Evolutionary conservation across 306 rosid species (phyloP).

Genomic region (Vigna radiata): DNA sequence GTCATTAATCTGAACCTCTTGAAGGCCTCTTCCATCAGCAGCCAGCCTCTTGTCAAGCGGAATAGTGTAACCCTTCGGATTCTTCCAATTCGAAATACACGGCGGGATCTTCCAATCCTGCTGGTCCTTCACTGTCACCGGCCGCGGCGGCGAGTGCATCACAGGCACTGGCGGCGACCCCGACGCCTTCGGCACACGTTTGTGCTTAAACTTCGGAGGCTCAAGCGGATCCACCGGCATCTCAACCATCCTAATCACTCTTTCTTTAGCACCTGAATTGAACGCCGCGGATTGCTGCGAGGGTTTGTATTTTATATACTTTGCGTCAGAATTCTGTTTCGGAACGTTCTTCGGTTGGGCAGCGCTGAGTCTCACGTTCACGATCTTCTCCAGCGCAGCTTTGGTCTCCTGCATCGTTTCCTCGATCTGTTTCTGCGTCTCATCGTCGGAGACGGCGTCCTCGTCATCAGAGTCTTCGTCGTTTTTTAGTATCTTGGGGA

Average conservation of each 20-base stretch:
- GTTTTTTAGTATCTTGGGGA: conserved; percentile 72
- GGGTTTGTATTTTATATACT: conserved; percentile 87
- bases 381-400: conserved; percentile 86
- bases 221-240: conserved; percentile 96
- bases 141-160: conserved; percentile 93
- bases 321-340: conserved; percentile 67
- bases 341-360: conserved; percentile 91
- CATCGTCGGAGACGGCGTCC: conserved; percentile 61
- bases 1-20: conserved; percentile 87
- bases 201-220: conserved; percentile 93
- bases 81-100: conserved; percentile 94
- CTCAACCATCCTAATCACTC: conserved; percentile 90
- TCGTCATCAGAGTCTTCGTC: conserved; percentile 50
- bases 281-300: conserved; percentile 85
- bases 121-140: conserved; percentile 89
- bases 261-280: conserved; percentile 87
- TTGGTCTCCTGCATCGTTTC: conserved; percentile 82
- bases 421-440: conserved; percentile 67
- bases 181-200: conserved; percentile 88
- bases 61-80: conserved; percentile 88
- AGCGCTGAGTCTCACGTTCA: conserved; percentile 79
- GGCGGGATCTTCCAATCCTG: conserved; percentile 98
- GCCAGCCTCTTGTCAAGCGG: conserved; percentile 94
- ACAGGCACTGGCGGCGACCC: conserved; percentile 93
- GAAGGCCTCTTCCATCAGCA: conserved; percentile 89